Conservation (phyloP, 306 rosid species). For the Prosopis cineraria region DNA sequence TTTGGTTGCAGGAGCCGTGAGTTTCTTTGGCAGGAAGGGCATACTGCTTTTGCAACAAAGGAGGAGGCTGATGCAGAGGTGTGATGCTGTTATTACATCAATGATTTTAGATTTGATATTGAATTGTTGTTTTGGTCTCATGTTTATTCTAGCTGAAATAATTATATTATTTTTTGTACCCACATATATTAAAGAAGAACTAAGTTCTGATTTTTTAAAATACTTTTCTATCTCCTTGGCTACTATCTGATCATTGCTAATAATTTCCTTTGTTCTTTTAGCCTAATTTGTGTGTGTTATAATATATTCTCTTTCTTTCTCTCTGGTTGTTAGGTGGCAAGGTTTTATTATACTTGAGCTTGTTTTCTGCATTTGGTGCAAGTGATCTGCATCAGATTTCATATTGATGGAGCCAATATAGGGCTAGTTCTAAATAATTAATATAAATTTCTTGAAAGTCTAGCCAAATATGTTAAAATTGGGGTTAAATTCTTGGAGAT, state of each 20-base stretch:
- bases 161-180: neutral
- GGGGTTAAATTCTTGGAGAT: neutral
- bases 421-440: neutral
- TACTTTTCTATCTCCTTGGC: neutral
- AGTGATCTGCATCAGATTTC: neutral
- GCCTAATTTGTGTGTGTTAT: neutral
- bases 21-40: slow-evolving; percentile 99
- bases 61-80: slow-evolving; percentile 95
- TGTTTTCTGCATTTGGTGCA: slow-evolving; percentile 19
- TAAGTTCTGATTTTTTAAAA: neutral
- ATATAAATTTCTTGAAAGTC: neutral
- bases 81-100: slow-evolving; percentile 11
- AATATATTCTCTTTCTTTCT: neutral
- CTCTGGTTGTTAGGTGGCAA: neutral
- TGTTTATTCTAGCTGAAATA: slow-evolving; percentile 15
- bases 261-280: neutral
- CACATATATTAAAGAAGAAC: slow-evolving; percentile 4
- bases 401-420: neutral
- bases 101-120: neutral
- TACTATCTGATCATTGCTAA: neutral
- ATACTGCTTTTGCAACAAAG: slow-evolving; percentile 94
- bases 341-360: neutral
- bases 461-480: neutral
- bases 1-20: slow-evolving; percentile 84
- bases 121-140: slow-evolving; percentile 2